phyloP scores from a whole-genome alignment of 1,284 basidiomycete genomes.

The Veloboletus limbatus region DNA sequence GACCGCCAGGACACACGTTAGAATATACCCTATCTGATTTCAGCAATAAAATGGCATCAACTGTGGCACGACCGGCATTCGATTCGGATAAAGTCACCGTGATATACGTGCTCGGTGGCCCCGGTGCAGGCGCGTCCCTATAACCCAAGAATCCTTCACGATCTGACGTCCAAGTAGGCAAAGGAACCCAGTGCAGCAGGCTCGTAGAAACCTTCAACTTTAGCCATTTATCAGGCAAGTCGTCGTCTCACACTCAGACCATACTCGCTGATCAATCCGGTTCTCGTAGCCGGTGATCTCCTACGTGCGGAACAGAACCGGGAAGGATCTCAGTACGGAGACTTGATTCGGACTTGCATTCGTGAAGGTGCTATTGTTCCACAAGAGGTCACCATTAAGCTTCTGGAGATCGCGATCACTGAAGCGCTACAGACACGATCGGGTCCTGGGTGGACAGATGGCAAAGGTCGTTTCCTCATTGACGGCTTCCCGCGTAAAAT shows the following conservation, averaged over 20 bases:
- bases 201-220: conserved; percentile 91
- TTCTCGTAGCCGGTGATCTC: conserved; percentile 83
- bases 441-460: conserved; percentile 66
- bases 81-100: conserved; percentile 79
- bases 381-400: conserved; percentile 94
- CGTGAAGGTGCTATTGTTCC: conserved; percentile 94
- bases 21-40: conserved; percentile 1
- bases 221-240: conserved; percentile 87
- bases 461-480: conserved; percentile 86
- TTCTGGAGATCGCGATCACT: conserved; percentile 92
- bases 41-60: conserved; percentile 18
- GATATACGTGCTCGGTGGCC: conserved; percentile 95
- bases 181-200: conserved; percentile 91
- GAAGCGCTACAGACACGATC: conserved; percentile 51
- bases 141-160: not conserved
- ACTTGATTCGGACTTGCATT: conserved; percentile 88
- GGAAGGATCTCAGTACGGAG: conserved; percentile 81
- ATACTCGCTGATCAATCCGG: conserved; percentile 2
- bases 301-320: conserved; percentile 92
- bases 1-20: conserved; percentile 15
- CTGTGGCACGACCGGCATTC: conserved; percentile 50
- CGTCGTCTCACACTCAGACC: not conserved
- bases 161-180: conserved; percentile 55
- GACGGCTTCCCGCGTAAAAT: conserved; percentile 95
- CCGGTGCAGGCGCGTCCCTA: conserved; percentile 75